Evolutionary conservation across 2,329 filamentous ascomycete species (phyloP).

Genomic region (Phyllosticta citribraziliensis): DNA sequence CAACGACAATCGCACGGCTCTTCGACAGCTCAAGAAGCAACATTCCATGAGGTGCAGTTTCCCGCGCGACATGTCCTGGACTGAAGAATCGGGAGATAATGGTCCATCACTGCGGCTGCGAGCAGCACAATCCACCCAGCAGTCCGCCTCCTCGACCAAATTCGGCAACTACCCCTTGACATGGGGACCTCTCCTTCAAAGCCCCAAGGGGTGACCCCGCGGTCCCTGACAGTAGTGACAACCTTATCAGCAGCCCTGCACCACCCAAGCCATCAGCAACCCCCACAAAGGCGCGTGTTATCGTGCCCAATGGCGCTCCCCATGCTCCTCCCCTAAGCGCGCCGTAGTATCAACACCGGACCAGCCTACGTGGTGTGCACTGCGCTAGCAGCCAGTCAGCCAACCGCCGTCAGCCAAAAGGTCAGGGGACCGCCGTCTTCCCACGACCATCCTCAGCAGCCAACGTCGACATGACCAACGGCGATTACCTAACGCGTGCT

Average conservation of each 20-base stretch:
- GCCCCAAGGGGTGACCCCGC: not conserved
- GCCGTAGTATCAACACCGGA: not conserved
- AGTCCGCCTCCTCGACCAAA: not conserved
- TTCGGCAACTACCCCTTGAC: not conserved
- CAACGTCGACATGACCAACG: not conserved
- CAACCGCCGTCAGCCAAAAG: not conserved
- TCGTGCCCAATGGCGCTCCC: not conserved
- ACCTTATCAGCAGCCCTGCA: not conserved
- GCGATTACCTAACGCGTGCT: not conserved
- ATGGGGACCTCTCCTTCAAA: not conserved
- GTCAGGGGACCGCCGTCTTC: not conserved
- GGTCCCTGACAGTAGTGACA: not conserved
- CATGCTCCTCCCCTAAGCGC: not conserved
- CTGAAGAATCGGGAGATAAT: not conserved
- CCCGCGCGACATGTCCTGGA: not conserved
- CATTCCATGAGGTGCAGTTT: too few species aligned
- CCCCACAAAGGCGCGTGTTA: not conserved
- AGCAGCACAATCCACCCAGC: not conserved
- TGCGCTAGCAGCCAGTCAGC: not conserved
- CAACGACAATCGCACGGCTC: too few species aligned
- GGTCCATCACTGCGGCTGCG: not conserved
- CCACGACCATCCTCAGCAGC: not conserved
- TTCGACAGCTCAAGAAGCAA: too few species aligned
- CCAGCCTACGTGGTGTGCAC: not conserved
- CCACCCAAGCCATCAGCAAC: not conserved